phyloP scores from a whole-genome alignment of 257 asterid genomes.

The Solanum tarapatanum region DNA sequence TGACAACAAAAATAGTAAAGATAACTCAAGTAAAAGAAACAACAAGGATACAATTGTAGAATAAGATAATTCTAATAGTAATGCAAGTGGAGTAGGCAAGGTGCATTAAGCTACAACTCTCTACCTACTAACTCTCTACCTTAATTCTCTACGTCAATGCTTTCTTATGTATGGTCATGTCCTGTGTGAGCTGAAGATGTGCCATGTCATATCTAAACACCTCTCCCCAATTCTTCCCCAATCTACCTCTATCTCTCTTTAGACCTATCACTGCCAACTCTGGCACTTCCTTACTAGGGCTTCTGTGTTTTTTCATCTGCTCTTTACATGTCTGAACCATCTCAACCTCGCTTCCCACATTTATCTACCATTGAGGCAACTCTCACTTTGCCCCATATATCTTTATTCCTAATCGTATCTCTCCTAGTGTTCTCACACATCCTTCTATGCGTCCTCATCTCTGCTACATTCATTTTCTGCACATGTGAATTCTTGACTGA shows the following conservation, averaged over 20 bases:
- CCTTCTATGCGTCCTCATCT: background rate
- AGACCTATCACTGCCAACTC: background rate
- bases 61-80: background rate
- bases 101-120: background rate
- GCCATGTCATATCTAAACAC: background rate
- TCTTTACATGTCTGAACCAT: background rate
- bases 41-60: background rate
- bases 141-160: background rate
- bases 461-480: background rate
- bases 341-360: background rate
- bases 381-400: background rate
- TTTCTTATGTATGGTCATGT: background rate
- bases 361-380: background rate
- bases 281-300: background rate
- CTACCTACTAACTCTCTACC: background rate
- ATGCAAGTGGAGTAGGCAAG: background rate
- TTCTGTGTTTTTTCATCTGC: background rate
- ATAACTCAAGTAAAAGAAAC: background rate
- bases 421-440: background rate
- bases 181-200: background rate
- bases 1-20: background rate
- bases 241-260: background rate
- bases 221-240: background rate
- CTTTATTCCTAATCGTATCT: background rate
- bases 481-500: background rate